phyloP scores from a whole-genome alignment of 2,329 filamentous ascomycete species.

The Diaporthe sp. region DNA sequence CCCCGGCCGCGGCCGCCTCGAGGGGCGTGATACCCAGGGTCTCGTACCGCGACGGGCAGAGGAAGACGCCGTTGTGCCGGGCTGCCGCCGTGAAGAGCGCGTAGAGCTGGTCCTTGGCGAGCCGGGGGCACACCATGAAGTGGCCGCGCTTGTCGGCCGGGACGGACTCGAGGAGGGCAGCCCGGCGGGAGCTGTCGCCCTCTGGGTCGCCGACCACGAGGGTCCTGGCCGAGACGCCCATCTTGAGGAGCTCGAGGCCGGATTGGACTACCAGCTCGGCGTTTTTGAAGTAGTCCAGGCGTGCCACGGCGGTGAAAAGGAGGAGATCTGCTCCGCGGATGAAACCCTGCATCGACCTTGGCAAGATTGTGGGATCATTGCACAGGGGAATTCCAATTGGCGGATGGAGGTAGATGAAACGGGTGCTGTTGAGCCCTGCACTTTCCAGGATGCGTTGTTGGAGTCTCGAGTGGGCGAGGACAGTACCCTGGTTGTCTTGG shows the following conservation, averaged over 20 bases:
- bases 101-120: slow-evolving; percentile 12
- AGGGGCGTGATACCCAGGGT: slow-evolving; percentile 14
- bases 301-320: not conserved
- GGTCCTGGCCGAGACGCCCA: not conserved
- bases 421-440: not conserved
- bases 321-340: not conserved
- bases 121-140: slow-evolving; percentile 2
- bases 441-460: slow-evolving; percentile 10
- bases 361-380: not conserved
- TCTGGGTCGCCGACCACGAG: slow-evolving; percentile 1
- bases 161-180: not conserved
- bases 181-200: not conserved
- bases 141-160: not conserved
- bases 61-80: not conserved
- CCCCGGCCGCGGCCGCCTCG: not conserved
- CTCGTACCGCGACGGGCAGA: slow-evolving; percentile 14
- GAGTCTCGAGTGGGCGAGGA: not conserved
- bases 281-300: slow-evolving; percentile 19
- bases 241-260: not conserved
- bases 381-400: not conserved
- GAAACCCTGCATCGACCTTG: not conserved
- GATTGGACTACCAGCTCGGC: not conserved
- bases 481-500: not conserved
- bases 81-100: not conserved
- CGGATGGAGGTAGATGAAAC: not conserved